Evolutionary conservation across 1,284 basidiomycete species (phyloP), one percentile per base, ranked within the genome.

Genomic region (Ustilago loliicola): DNA sequence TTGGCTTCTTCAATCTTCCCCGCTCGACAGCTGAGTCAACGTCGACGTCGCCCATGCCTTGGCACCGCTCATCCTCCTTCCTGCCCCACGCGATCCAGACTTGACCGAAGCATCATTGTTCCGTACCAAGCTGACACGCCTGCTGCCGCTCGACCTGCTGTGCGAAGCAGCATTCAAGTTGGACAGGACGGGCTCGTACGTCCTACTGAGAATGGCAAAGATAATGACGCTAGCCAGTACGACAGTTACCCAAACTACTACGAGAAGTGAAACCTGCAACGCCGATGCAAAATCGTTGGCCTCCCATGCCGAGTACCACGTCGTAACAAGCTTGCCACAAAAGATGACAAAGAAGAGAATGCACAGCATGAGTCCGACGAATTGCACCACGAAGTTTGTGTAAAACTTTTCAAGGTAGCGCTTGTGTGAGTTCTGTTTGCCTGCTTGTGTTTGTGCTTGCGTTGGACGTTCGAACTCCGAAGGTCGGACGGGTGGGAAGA

Each of bases 351-450:
- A 71, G 65, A 76, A 66, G 11, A 67, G 45, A 11, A 66, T 57
- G 64, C 67, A 66, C 4, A 64, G 58, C 59, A 63, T 25, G 11
- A 71, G 29, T 0, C 61, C 68, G 23, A 54, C 19, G 50, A 60
- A 71, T 19, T 75, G 67, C 9, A 75, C 60, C 34, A 67, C 8
- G 34, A 75, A 66, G 60, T 75, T 70, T 13, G n/a, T 23, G 66
- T 70, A 69, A 51, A 76, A 71, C 50, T 61, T 63, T n/a, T 71
- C 62, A 23, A 71, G 51, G 55, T 67, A 76, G 30, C 67, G 64
- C 29, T 64, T 64, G 21, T 76, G 73, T 23, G 68, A 59, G 15
- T 34, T 38, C 25, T 62, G 50, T 32, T 66, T 68, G 56, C 34
- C 48, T 23, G 51, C 52, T 9, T 42, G 3, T 2, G 62, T 48